Conservation (phyloP, 1,139 yeast species). For the Geotrichum candidum region DNA sequence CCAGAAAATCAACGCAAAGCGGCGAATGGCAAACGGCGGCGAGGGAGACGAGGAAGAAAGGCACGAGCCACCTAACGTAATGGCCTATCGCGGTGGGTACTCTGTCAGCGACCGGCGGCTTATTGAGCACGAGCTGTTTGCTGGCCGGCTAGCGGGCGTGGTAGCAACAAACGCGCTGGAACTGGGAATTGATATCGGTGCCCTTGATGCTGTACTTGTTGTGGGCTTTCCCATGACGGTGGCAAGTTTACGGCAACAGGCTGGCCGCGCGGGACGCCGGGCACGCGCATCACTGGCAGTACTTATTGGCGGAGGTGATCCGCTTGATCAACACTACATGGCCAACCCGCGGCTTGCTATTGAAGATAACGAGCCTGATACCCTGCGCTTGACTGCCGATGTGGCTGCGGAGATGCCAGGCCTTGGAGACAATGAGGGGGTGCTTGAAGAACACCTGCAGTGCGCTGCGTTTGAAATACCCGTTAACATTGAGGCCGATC, state of each 20-base stretch:
- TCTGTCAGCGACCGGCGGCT: slow-evolving; percentile 76
- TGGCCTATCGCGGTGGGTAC: slow-evolving; percentile 95
- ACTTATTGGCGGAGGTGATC: slow-evolving; percentile 76
- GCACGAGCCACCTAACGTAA: slow-evolving; percentile 49
- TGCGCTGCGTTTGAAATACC: slow-evolving; percentile 92
- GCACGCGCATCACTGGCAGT: slow-evolving; percentile 66
- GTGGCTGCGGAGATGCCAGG: not conserved
- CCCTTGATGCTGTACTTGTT: slow-evolving; percentile 80
- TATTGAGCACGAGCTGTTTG: slow-evolving; percentile 86
- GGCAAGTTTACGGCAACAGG: slow-evolving; percentile 86
- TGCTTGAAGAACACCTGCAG: slow-evolving; percentile 78
- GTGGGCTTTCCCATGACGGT: slow-evolving; percentile 89
- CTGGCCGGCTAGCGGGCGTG: slow-evolving; percentile 75
- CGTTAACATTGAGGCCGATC: slow-evolving; percentile 47
- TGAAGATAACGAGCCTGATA: slow-evolving; percentile 37
- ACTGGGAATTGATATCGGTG: slow-evolving; percentile 90
- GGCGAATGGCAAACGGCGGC: not conserved
- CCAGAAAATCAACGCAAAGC: not conserved
- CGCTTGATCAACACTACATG: slow-evolving; percentile 81
- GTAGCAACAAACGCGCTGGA: slow-evolving; percentile 94
- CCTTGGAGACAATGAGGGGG: slow-evolving; percentile 50
- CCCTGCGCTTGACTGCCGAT: slow-evolving; percentile 10
- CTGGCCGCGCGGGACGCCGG: slow-evolving; percentile 93
- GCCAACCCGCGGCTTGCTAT: slow-evolving; percentile 61
- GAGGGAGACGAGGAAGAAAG: slow-evolving; percentile 28